phyloP scores from a whole-genome alignment of 371 early-diverging fungal genomes.

The Mycotypha africana region DNA sequence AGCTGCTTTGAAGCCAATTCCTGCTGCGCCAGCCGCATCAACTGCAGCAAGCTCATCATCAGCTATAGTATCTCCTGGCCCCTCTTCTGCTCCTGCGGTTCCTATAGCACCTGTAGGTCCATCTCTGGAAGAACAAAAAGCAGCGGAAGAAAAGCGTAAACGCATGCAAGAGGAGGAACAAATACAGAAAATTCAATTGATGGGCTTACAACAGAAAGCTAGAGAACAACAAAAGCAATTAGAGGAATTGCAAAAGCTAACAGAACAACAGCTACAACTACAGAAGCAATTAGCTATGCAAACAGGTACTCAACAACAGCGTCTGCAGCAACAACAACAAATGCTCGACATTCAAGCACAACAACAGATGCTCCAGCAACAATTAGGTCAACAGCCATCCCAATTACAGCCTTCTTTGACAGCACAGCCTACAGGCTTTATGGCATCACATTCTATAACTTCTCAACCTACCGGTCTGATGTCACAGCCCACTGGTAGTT shows the following conservation, averaged over 20 bases:
- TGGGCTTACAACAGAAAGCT: conserved; percentile 21
- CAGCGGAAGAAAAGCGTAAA: conserved; percentile 13
- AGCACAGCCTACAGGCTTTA: conserved; percentile 1
- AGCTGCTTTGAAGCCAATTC: conserved; percentile 6
- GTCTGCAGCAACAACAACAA: conserved; percentile 31
- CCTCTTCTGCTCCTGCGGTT: too few species aligned
- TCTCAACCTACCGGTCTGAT: not conserved
- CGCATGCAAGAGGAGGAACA: conserved; percentile 16
- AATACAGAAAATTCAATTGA: conserved; percentile 17
- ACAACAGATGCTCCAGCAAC: conserved; percentile 28
- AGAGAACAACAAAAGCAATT: conserved; percentile 26
- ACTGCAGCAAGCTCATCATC: too few species aligned
- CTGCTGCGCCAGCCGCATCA: conserved; percentile 4
- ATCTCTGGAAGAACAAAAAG: conserved; percentile 12
- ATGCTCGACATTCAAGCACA: conserved; percentile 16
- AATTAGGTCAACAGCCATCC: conserved; percentile 10
- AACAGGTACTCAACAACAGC: conserved; percentile 33
- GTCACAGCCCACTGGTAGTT: conserved; percentile 2
- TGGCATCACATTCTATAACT: too few species aligned
- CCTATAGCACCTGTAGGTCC: conserved; percentile 16
- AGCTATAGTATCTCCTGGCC: too few species aligned
- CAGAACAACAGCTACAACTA: conserved; percentile 19
- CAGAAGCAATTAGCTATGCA: conserved; percentile 23
- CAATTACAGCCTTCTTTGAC: conserved; percentile 13
- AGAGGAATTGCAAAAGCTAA: conserved; percentile 22